Evolutionary conservation across 2,329 filamentous ascomycete species (phyloP).

Genomic region (Fusarium napiforme): DNA sequence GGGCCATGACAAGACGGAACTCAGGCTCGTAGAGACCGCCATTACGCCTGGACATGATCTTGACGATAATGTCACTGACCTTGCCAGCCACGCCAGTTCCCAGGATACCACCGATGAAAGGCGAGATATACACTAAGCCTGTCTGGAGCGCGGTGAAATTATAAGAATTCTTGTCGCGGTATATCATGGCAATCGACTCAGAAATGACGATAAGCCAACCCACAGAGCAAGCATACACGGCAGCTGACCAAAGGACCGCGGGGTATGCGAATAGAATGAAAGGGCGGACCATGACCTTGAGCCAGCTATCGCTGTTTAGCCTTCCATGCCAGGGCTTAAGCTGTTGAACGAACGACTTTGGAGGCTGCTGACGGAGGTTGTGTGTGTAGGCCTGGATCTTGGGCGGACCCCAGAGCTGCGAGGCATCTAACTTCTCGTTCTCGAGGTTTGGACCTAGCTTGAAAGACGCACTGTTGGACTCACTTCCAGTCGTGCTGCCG

Average conservation of each 20-base stretch:
- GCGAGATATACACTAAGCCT: constrained; percentile 88
- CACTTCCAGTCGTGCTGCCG: constrained; percentile 31
- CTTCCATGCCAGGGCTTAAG: constrained; percentile 83
- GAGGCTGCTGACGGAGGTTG: constrained; percentile 72
- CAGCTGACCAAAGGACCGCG: constrained; percentile 85
- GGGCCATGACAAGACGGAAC: constrained; percentile 88
- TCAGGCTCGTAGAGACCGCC: constrained; percentile 97
- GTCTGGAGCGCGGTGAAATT: constrained; percentile 84
- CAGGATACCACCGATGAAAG: constrained; percentile 87
- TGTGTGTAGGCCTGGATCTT: constrained; percentile 72
- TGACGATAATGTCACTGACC: constrained; percentile 86
- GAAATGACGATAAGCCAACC: constrained; percentile 97
- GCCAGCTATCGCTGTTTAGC: constrained; percentile 81
- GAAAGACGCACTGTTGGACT: constrained; percentile 39
- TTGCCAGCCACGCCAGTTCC: constrained; percentile 93
- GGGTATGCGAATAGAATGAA: constrained; percentile 91
- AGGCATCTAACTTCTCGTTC: constrained; percentile 55
- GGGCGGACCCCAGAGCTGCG: constrained; percentile 49
- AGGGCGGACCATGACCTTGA: constrained; percentile 79
- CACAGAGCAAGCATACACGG: constrained; percentile 87
- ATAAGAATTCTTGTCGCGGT: constrained; percentile 75
- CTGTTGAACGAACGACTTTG: constrained; percentile 77
- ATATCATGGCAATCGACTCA: constrained; percentile 85
- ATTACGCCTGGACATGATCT: constrained; percentile 83
- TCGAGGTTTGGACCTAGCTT: constrained; percentile 51